Evolutionary conservation across 805 yeast species (phyloP).

Genomic region (Kockiozyma suomiensis): DNA sequence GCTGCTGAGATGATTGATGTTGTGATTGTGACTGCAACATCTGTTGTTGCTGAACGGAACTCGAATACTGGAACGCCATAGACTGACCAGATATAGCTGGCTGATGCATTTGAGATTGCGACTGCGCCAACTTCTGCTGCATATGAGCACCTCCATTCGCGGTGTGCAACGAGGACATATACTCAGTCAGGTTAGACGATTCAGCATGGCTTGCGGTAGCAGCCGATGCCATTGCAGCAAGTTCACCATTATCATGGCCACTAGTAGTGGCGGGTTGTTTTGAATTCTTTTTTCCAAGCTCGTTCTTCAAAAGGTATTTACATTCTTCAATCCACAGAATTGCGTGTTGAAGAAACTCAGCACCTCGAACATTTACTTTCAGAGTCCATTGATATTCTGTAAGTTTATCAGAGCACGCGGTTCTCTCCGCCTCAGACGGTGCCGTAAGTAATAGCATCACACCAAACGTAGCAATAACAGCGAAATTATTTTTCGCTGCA

Average conservation of each 20-base stretch:
- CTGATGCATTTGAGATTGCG: background rate
- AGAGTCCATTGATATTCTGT: conserved; percentile 38
- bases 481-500: conserved; percentile 36
- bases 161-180: background rate
- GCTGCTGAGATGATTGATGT: conserved; percentile 10
- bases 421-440: conserved; percentile 27
- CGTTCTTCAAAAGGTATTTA: conserved; percentile 30
- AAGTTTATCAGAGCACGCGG: conserved; percentile 32
- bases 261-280: background rate
- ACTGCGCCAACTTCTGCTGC: background rate
- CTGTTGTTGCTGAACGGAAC: conserved; percentile 4
- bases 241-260: background rate
- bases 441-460: conserved; percentile 33
- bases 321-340: conserved; percentile 38
- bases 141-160: background rate
- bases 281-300: conserved; percentile 20
- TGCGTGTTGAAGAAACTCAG: conserved; percentile 38
- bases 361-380: conserved; percentile 36
- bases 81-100: background rate
- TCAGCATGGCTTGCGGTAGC: conserved; percentile 1
- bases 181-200: background rate
- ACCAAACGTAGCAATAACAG: conserved; percentile 38
- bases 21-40: conserved; percentile 1
- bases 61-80: too few relatives aligned
- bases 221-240: background rate